These are phyloP conservation scores for Pyrus communis DNA, from an alignment of 306 rosid species.

Conservation along the genomic window DNA sequence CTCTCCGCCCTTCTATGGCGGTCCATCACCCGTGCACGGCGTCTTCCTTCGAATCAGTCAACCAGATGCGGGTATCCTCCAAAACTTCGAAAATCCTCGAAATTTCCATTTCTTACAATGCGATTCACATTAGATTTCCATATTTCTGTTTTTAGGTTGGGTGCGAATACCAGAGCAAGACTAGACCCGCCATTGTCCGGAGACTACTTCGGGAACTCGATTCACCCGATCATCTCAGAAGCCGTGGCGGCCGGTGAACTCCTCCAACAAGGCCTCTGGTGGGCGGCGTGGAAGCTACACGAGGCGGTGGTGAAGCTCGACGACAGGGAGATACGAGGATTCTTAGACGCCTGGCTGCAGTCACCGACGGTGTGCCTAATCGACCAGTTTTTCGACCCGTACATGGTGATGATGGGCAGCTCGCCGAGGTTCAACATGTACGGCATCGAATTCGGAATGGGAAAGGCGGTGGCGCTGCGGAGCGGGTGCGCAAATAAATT, in stretches of 20 bases:
- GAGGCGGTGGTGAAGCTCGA: constrained; percentile 25
- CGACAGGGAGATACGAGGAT: not conserved
- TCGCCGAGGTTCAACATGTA: constrained; percentile 54
- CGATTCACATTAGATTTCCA: not conserved
- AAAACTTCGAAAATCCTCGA: not conserved
- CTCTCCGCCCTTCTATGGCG: constrained; percentile 55
- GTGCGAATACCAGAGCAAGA: constrained; percentile 33
- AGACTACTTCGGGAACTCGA: constrained; percentile 45
- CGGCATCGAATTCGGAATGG: constrained; percentile 71
- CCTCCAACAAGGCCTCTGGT: constrained; percentile 29
- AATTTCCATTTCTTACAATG: not conserved
- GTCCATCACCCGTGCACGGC: constrained; percentile 38
- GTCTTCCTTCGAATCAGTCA: not conserved
- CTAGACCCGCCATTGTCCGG: constrained; percentile 32
- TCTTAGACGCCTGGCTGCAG: constrained; percentile 17
- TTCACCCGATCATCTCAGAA: not conserved
- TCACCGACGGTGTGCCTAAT: not conserved
- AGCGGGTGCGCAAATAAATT: constrained; percentile 51
- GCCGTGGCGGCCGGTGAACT: constrained; percentile 28
- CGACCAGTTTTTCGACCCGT: not conserved
- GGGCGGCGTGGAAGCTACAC: constrained; percentile 57
- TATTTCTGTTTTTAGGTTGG: not conserved
- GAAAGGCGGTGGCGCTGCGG: constrained; percentile 41
- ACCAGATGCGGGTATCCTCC: constrained; percentile 22
- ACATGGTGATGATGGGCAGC: constrained; percentile 36